phyloP scores from a whole-genome alignment of 2,329 filamentous ascomycete genomes.

The Cercospora sp. region DNA sequence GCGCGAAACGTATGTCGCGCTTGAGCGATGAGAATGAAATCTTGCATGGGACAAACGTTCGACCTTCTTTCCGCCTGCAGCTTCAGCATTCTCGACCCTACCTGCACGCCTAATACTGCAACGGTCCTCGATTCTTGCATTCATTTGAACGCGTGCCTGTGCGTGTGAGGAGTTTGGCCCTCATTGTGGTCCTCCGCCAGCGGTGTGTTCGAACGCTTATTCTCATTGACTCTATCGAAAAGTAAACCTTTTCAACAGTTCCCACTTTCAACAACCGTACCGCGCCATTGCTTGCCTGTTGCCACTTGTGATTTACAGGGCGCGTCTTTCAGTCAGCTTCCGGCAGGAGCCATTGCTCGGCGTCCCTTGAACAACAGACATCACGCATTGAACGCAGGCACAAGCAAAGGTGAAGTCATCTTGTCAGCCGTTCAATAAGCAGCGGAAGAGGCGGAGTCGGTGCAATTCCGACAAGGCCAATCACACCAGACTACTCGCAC shows the following conservation, averaged over 20 bases:
- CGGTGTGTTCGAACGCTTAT: not conserved
- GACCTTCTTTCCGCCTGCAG: not conserved
- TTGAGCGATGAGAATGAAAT: not conserved
- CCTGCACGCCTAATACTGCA: not conserved
- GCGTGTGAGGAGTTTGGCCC: not conserved
- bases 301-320: not conserved
- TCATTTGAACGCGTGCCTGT: not conserved
- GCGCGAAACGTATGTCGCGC: not conserved
- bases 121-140: not conserved
- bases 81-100: not conserved
- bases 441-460: conserved; percentile 5
- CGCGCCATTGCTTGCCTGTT: not conserved
- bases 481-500: not conserved
- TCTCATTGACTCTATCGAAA: not conserved
- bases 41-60: not conserved
- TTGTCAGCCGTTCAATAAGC: not conserved
- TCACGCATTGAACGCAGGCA: not conserved
- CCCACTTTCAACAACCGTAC: not conserved
- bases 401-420: not conserved
- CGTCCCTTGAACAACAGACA: not conserved
- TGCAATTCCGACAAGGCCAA: conserved; percentile 1
- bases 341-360: not conserved
- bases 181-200: not conserved
- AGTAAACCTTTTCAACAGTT: not conserved
- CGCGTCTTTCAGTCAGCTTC: not conserved